Percentiles rank a stretch among this genome's conserved stretches.
These are phyloP conservation scores for Penicillium sp. DNA, from an alignment of 2,329 filamentous ascomycete species.

Conservation along the genomic window DNA sequence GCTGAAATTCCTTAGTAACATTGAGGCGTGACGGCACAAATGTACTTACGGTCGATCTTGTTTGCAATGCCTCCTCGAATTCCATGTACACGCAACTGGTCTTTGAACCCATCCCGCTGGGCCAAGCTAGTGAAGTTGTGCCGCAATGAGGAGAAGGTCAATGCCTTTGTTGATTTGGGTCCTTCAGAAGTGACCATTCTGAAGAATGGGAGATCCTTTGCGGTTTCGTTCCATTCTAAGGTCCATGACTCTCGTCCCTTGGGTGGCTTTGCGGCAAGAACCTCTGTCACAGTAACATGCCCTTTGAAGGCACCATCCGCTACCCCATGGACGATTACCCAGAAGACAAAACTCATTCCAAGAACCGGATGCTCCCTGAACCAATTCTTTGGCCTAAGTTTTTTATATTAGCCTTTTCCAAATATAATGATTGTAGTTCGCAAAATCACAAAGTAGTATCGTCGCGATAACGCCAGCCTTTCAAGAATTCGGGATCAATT, in stretches of 20 bases:
- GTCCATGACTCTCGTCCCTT: conserved; percentile 20
- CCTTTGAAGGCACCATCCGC: conserved; percentile 23
- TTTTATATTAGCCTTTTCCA: not conserved
- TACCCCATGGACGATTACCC: conserved; percentile 20
- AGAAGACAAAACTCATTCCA: conserved; percentile 24
- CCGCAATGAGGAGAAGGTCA: conserved; percentile 18
- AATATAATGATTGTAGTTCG: not conserved
- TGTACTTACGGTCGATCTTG: conserved; percentile 6
- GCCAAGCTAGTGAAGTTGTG: conserved; percentile 18
- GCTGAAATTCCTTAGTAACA: conserved; percentile 9
- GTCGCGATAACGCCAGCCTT: not conserved
- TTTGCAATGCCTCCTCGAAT: conserved; percentile 16
- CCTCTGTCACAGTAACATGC: conserved; percentile 10
- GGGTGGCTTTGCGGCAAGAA: conserved; percentile 15
- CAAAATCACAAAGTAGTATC: not conserved
- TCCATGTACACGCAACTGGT: conserved; percentile 13
- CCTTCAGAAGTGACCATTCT: conserved; percentile 14
- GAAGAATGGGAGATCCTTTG: conserved; percentile 11
- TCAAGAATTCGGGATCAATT: not conserved
- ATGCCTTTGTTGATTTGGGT: conserved; percentile 1
- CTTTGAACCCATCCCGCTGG: conserved; percentile 12
- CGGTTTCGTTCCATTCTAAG: conserved; percentile 16
- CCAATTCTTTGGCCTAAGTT: conserved; percentile 19
- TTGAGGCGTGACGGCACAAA: not conserved
- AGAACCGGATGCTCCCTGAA: conserved; percentile 20